Conservation (phyloP, 1,139 yeast genomes). For the Suhomyces terraborum region DNA sequence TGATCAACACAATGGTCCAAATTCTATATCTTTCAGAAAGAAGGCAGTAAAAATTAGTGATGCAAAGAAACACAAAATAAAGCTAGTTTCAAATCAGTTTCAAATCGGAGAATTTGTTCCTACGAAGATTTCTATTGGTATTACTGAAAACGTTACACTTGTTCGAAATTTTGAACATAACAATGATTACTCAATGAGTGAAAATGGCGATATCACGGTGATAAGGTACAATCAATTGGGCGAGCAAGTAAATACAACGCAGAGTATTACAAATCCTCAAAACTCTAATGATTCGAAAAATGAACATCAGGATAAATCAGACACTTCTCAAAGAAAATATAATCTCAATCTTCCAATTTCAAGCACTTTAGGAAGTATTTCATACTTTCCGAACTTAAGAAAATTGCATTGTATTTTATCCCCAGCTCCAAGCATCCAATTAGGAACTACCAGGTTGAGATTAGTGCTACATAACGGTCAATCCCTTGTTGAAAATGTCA, state of each 20-base stretch:
- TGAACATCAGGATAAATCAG: neutral
- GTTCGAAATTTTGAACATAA: conserved; percentile 9
- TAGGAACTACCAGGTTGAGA: conserved; percentile 25
- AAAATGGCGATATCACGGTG: conserved; percentile 18
- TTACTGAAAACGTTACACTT: conserved; percentile 26
- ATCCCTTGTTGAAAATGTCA: conserved; percentile 17
- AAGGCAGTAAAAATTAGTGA: conserved; percentile 15
- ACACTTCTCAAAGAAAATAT: neutral
- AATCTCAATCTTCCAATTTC: neutral
- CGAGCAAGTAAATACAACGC: conserved; percentile 2
- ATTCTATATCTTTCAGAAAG: conserved; percentile 15
- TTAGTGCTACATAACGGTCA: conserved; percentile 27
- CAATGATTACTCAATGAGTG: conserved; percentile 3
- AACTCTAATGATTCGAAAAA: neutral
- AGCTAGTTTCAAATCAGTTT: conserved; percentile 27
- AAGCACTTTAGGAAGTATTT: neutral
- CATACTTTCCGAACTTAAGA: conserved; percentile 21
- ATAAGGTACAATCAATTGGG: conserved; percentile 11
- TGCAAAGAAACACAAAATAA: conserved; percentile 19
- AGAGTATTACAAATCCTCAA: neutral
- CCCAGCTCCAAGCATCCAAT: conserved; percentile 18
- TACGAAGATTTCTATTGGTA: conserved; percentile 20
- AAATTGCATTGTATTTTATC: conserved; percentile 29
- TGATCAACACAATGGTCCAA: conserved; percentile 7
- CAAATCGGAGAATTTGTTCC: conserved; percentile 30